These are phyloP conservation scores for Immersiella caudata DNA, from an alignment of 495 filamentous ascomycete species.

Conservation along the genomic window DNA sequence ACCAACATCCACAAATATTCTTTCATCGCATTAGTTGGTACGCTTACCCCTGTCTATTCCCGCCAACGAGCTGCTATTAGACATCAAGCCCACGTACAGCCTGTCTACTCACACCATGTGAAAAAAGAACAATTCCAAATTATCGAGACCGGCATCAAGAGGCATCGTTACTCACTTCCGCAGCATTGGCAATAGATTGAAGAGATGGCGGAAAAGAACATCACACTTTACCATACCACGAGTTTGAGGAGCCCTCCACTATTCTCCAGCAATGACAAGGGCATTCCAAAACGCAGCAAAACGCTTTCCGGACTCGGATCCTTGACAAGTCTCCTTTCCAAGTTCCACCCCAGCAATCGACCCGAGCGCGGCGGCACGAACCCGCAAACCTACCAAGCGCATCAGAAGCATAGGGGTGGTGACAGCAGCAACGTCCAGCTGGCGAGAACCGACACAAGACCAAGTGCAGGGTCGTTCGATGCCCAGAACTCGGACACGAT, in stretches of 20 bases:
- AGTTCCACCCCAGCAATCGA: slow-evolving; percentile 42
- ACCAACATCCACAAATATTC: too few relatives aligned
- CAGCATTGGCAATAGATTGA: too few relatives aligned
- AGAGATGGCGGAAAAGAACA: neutral
- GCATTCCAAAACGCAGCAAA: neutral
- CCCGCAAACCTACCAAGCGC: neutral
- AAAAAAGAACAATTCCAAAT: too few relatives aligned
- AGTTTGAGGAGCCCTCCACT: neutral
- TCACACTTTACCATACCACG: neutral
- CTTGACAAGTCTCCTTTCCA: slow-evolving; percentile 39
- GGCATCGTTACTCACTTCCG: too few relatives aligned
- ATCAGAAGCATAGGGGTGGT: neutral
- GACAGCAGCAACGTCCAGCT: neutral
- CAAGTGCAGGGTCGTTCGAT: slow-evolving; percentile 10
- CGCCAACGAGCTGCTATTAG: too few relatives aligned
- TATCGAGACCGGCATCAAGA: too few relatives aligned
- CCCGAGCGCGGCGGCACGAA: slow-evolving; percentile 48
- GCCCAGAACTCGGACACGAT: slow-evolving; percentile 28
- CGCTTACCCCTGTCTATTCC: too few relatives aligned
- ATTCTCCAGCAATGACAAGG: neutral
- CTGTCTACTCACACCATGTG: too few relatives aligned
- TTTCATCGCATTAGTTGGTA: too few relatives aligned
- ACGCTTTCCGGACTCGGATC: neutral
- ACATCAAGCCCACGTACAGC: too few relatives aligned
- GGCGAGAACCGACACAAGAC: neutral